A percentile compares a stretch with the other conserved stretches of the same genome.
Evolutionary conservation across 1,139 yeast species (phyloP).

Genomic region (Ogataea hybrid): DNA sequence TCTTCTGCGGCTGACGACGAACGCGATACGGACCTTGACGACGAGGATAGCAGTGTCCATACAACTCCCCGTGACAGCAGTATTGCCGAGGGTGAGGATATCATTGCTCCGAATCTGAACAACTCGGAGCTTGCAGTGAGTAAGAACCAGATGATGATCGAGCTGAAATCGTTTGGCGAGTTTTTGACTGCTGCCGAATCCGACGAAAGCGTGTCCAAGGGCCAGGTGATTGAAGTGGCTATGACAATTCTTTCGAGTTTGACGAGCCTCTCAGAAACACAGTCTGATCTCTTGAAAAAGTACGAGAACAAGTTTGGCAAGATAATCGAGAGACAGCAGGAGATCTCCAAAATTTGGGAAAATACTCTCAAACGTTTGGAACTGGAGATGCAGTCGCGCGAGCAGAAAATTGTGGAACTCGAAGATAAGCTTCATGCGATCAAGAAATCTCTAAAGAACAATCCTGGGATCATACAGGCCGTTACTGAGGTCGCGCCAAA

Average conservation of each 20-base stretch:
- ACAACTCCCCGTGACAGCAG: constrained; percentile 26
- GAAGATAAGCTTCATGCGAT: constrained; percentile 71
- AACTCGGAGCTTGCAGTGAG: constrained; percentile 42
- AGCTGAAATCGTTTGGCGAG: constrained; percentile 57
- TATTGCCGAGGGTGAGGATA: constrained; percentile 31
- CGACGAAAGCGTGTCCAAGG: constrained; percentile 21
- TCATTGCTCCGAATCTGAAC: constrained; percentile 25
- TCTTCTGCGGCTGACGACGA: constrained; percentile 12
- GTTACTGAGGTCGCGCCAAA: constrained; percentile 40
- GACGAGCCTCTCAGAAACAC: constrained; percentile 43
- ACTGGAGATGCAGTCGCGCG: constrained; percentile 74
- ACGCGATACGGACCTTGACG: constrained; percentile 23
- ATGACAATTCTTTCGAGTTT: constrained; percentile 43
- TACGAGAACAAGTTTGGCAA: constrained; percentile 49
- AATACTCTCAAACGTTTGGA: constrained; percentile 83
- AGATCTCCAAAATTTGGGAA: constrained; percentile 88
- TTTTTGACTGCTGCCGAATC: constrained; percentile 37
- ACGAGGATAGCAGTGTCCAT: constrained; percentile 24
- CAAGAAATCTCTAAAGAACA: constrained; percentile 48
- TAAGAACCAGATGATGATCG: constrained; percentile 60
- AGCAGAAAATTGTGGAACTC: constrained; percentile 65
- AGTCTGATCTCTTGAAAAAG: constrained; percentile 27
- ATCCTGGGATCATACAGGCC: constrained; percentile 12
- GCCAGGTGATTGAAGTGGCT: constrained; percentile 37
- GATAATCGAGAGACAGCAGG: constrained; percentile 69